Conservation (phyloP, 2,329 filamentous ascomycete genomes). For the Domatiomyces catenatus region DNA sequence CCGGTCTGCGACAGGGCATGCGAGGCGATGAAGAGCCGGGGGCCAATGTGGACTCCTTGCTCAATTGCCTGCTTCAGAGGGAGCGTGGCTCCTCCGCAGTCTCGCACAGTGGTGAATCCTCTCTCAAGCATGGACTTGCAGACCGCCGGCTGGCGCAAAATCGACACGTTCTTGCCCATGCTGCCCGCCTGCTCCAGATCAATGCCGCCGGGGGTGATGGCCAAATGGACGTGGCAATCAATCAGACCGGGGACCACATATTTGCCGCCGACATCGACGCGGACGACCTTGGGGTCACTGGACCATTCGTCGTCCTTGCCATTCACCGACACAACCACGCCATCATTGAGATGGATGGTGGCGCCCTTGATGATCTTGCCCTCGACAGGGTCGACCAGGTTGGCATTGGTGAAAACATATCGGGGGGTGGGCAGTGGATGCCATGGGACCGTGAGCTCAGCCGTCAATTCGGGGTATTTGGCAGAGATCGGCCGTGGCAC, state of each 20-base stretch:
- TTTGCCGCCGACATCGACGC: conserved; percentile 29
- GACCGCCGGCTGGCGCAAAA: conserved; percentile 35
- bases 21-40: conserved; percentile 40
- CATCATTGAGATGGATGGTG: conserved; percentile 23
- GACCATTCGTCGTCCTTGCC: not conserved
- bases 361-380: conserved; percentile 20
- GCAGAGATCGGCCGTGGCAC: too few species aligned
- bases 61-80: conserved; percentile 42
- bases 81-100: conserved; percentile 41
- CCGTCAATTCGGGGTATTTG: too few species aligned
- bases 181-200: conserved; percentile 24
- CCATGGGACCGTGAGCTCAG: conserved; percentile 14
- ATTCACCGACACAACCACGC: conserved; percentile 21
- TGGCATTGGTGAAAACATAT: conserved; percentile 29
- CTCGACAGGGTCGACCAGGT: conserved; percentile 27
- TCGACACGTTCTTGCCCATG: conserved; percentile 20
- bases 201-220: conserved; percentile 29
- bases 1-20: conserved; percentile 43
- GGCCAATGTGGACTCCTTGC: conserved; percentile 41
- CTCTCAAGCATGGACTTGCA: conserved; percentile 37
- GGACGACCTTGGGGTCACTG: conserved; percentile 12
- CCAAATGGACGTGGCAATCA: conserved; percentile 37
- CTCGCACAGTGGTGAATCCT: conserved; percentile 44
- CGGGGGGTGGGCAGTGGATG: conserved; percentile 10
- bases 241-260: conserved; percentile 38